Conservation (phyloP, 164 flowering plant genomes). For the Vitis rupestris region DNA sequence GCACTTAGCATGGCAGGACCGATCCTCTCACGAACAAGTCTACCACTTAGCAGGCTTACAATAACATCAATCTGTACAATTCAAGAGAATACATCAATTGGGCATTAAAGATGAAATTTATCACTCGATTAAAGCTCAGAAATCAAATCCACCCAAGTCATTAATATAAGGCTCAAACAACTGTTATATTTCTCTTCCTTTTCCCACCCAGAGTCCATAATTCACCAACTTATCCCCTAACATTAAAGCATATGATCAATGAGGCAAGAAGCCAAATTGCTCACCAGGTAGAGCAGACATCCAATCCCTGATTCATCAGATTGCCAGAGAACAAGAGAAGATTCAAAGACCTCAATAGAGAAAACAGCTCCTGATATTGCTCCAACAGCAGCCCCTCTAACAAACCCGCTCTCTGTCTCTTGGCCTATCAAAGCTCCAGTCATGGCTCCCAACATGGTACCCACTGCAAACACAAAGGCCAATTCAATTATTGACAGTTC, state of each 20-base stretch:
- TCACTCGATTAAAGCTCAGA: not conserved
- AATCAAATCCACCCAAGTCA: no score
- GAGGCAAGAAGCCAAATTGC: conserved; percentile 9
- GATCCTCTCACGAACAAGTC: conserved; percentile 84
- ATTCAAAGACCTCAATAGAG: conserved; percentile 88
- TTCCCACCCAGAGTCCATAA: not conserved
- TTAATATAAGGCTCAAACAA: no score
- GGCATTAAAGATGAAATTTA: no score
- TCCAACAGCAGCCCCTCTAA: conserved; percentile 86
- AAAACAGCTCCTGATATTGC: conserved; percentile 95
- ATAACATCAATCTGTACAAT: conserved; percentile 69
- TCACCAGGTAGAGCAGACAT: conserved; percentile 75
- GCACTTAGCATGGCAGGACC: conserved; percentile 97
- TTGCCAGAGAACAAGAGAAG: conserved; percentile 76
- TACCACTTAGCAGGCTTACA: conserved; percentile 85
- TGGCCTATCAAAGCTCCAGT: conserved; percentile 91
- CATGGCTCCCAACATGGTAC: conserved; percentile 77
- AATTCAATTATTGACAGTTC: conserved; percentile 5
- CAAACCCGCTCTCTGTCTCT: conserved; percentile 88
- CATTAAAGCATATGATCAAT: not conserved
- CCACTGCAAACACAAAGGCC: conserved; percentile 47
- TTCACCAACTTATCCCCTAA: not conserved
- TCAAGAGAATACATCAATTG: not conserved
- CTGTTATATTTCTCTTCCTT: not conserved
- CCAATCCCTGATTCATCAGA: conserved; percentile 70